Evolutionary conservation across 2,329 filamentous ascomycete species (phyloP), one percentile per base, ranked within the genome.

Genomic region (Ophiostoma ulmi): DNA sequence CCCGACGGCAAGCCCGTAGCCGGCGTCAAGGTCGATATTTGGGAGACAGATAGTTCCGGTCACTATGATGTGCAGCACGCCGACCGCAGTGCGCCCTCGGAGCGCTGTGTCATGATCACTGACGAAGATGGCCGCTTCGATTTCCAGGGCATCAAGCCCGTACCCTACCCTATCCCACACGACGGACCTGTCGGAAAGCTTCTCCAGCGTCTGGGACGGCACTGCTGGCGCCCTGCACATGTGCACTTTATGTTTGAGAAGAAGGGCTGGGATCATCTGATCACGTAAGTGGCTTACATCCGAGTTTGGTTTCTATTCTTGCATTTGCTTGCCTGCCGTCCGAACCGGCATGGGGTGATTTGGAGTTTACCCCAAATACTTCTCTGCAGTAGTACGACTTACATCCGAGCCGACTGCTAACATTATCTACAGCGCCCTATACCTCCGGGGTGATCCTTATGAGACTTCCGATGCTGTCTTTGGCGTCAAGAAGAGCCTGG

Each of bases 171-270:
- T 0, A 95, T 96, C 76, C 92, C 92, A 1, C 85, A 92, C 75
- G 92, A 97, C 79, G 92, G 91, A 10, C 93, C 93, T 0, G 92
- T 97, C 0, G 93, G 92, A 0, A 87, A 88, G 79, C 78, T 95
- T 74, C 80, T 95, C 75, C 80, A 82, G 77, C 78, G 81, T 76
- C 77, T 95, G 75, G 84, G 85, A n/a, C 82, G 92, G n/a, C 92
- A 95, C 80, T 88, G 88, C 70, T 94, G 88, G 81, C 81, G 92
- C 69, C 92, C 92, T 1, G 87, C 88, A 26, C 92, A 95, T 79
- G 86, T 94, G 83, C 92, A 95, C 79, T 95, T 95, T 76, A 95
- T 96, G 91, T 93, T 97, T 80, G 87, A 90, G 77, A 93, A 92
- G 82, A 79, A 84, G 44, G 91, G 91, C 0, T 93, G 87, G 81